Conservation (phyloP, 805 yeast species). For the Kockiozyma suomiensis region DNA sequence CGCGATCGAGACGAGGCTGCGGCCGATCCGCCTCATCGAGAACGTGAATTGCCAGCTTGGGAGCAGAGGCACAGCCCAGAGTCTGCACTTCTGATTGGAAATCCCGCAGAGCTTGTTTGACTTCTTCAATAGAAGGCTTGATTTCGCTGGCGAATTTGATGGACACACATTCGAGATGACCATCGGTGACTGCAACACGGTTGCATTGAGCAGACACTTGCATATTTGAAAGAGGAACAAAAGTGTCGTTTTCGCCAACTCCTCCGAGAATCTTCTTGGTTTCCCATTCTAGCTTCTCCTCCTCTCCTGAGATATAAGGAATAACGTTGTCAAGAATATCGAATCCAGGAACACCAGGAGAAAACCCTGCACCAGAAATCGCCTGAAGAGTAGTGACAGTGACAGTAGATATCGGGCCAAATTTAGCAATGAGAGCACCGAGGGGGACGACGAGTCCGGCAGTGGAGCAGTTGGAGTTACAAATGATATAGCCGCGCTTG, state of each 20-base stretch:
- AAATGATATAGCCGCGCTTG: conserved; percentile 81
- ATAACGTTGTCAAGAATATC: conserved; percentile 92
- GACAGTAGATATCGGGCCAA: conserved; percentile 86
- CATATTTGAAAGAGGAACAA: conserved; percentile 63
- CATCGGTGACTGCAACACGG: conserved; percentile 95
- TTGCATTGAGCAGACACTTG: conserved; percentile 95
- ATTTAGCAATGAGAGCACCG: conserved; percentile 85
- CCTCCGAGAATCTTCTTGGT: conserved; percentile 89
- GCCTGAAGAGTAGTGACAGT: conserved; percentile 95
- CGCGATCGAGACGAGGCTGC: conserved; percentile 96
- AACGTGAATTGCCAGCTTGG: conserved; percentile 87
- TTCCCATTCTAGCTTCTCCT: conserved; percentile 98
- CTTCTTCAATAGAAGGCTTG: conserved; percentile 80
- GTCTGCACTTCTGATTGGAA: conserved; percentile 82
- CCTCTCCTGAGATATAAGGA: conserved; percentile 95
- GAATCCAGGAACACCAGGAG: conserved; percentile 96
- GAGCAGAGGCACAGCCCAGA: conserved; percentile 88
- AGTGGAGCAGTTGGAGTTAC: conserved; percentile 97
- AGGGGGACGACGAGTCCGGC: conserved; percentile 97
- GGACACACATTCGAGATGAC: conserved; percentile 95
- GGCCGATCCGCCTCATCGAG: conserved; percentile 92
- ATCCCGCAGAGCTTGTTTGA: conserved; percentile 67
- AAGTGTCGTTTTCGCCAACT: conserved; percentile 56
- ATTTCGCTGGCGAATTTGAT: conserved; percentile 78
- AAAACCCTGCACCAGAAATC: conserved; percentile 96